Evolutionary conservation across 305 asterid species (phyloP), one percentile per base, ranked within the genome.

Genomic region (Ruellia speciosa): DNA sequence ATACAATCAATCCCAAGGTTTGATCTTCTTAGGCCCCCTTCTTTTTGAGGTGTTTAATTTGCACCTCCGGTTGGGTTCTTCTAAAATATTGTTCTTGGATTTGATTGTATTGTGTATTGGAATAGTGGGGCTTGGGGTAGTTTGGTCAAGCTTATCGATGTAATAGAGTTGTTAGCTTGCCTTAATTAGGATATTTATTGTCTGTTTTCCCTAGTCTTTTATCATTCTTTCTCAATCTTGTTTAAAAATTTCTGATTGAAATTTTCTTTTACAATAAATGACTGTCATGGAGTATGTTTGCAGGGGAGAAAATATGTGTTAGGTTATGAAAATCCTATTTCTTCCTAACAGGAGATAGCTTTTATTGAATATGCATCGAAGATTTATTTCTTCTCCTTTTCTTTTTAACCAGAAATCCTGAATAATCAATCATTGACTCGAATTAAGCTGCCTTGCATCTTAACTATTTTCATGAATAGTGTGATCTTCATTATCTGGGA

Each of bases 1-100:
- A 76, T n/a, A 56, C 85, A 20, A 60, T 89, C 77, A 89, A 89
- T 66, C 97, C 94, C 0, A 89, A 89, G 95, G 97, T 83, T n/a
- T n/a, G n/a, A n/a, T n/a, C n/a, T n/a, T n/a, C n/a, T n/a, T n/a
- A n/a, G n/a, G n/a, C n/a, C n/a, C n/a, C n/a, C n/a, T n/a, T n/a
- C n/a, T n/a, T n/a, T n/a, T n/a, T n/a, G n/a, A n/a, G n/a, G n/a
- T n/a, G n/a, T n/a, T n/a, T n/a, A n/a, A n/a, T n/a, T n/a, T n/a
- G n/a, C n/a, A n/a, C n/a, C n/a, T n/a, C n/a, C n/a, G n/a, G n/a
- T n/a, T n/a, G n/a, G n/a, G n/a, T n/a, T n/a, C n/a, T n/a, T n/a
- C n/a, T n/a, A n/a, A n/a, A n/a, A n/a, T n/a, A n/a, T n/a, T n/a
- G n/a, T n/a, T n/a, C n/a, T n/a, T n/a, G n/a, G n/a, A n/a, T n/a